Percentiles rank a stretch among this genome's conserved stretches.
These are phyloP conservation scores for Gymnopus androsaceus DNA, from an alignment of 1,284 basidiomycete genomes.

Conservation along the genomic window DNA sequence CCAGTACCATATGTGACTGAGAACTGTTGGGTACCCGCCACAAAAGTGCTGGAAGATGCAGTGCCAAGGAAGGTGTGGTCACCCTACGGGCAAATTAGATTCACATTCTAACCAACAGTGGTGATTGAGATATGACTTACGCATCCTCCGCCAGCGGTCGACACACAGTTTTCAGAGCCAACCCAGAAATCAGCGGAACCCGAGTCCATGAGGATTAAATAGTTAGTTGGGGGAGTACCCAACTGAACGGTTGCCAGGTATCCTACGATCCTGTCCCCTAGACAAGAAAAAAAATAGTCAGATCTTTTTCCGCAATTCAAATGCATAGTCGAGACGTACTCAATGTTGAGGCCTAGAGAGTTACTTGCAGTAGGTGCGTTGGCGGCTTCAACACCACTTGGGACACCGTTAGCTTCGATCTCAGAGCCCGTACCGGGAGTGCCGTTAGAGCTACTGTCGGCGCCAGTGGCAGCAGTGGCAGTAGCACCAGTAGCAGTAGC, in stretches of 20 bases:
- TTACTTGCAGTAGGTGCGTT: constrained; percentile 52
- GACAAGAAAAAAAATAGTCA: neutral
- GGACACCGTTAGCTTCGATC: constrained; percentile 11
- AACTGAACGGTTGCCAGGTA: constrained; percentile 77
- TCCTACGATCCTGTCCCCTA: constrained; percentile 49
- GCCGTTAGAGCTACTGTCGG: constrained; percentile 11
- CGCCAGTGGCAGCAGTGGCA: constrained; percentile 6
- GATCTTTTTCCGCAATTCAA: neutral
- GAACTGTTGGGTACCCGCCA: constrained; percentile 57
- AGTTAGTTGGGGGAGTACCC: constrained; percentile 74
- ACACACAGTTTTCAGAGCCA: constrained; percentile 57
- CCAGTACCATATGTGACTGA: constrained; percentile 80
- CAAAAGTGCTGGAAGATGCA: constrained; percentile 67
- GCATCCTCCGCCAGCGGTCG: constrained; percentile 47
- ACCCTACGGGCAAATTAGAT: constrained; percentile 39
- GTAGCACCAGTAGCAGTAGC: neutral
- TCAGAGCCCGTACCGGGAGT: constrained; percentile 18
- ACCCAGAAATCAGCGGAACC: constrained; percentile 89
- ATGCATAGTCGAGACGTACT: constrained; percentile 41
- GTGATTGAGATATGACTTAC: constrained; percentile 35
- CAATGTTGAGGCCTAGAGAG: constrained; percentile 74
- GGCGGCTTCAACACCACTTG: constrained; percentile 45
- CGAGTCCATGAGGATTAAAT: constrained; percentile 81
- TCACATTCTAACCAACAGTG: neutral
- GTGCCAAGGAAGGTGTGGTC: constrained; percentile 72